phyloP scores from a whole-genome alignment of 139 green algal species.

The Chlamydomonas schloesseri region DNA sequence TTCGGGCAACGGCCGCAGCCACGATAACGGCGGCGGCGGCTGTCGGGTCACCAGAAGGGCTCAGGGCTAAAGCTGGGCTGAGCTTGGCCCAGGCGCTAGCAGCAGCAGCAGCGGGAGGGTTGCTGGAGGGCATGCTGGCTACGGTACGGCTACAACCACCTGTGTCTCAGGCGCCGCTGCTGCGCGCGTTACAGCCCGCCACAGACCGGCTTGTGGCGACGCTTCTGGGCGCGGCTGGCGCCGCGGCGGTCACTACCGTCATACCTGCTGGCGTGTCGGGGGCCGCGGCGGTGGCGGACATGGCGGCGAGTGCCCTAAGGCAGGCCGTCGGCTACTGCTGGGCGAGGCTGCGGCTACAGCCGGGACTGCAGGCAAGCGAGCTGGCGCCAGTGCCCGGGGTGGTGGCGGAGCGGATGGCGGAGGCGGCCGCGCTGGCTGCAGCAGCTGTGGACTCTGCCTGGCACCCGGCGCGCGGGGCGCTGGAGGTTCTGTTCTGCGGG shows the following conservation, averaged over 20 bases:
- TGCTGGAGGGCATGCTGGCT: constrained; percentile 7
- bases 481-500: background rate
- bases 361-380: background rate
- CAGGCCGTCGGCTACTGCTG: constrained; percentile 12
- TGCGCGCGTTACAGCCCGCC: background rate
- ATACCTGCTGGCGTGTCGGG: no score
- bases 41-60: no score
- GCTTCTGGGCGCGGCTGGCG: background rate
- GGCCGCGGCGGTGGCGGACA: no score
- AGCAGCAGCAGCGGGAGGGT: background rate
- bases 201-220: background rate
- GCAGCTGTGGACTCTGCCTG: background rate
- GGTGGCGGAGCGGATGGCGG: background rate
- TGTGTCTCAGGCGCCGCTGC: background rate
- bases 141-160: background rate
- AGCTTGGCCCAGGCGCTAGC: background rate
- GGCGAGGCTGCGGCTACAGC: background rate
- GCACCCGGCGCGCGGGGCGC: constrained; percentile 16
- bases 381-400: no score
- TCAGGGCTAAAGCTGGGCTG: no score
- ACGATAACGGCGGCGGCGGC: no score
- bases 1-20: no score
- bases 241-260: background rate
- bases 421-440: background rate
- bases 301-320: no score